Base-by-base conservation (phyloP, 371 early-diverging fungal species). In the Mucor mucedo region DNA sequence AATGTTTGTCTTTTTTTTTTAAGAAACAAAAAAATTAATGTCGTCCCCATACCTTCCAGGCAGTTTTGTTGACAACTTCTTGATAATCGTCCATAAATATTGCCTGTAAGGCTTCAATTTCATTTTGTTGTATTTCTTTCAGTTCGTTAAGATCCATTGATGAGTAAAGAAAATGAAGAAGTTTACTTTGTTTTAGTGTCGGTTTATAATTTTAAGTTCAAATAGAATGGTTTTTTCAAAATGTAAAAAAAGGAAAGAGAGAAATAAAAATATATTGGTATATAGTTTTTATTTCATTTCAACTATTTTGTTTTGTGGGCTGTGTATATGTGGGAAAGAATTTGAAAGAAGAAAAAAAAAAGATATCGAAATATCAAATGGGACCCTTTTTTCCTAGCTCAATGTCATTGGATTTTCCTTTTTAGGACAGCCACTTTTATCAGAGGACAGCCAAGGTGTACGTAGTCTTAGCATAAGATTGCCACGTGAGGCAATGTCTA, bases 81-180 rank as follows among this genome's bases (percentile, higher is more conserved):
- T 77, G 73, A 55, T 82, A 92, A 66, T 92, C 92, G 10, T 91
- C 91, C 90, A 89, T 89, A 67, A 84, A 87, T 33, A 83, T 83
- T 32, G 86, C 85, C 71, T 83, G 73, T 14, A 92, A 76, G 45
- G 90, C 92, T 68, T 87, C 90, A 16, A 92, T 78, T 76, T 92
- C 92, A 72, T 91, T 87, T 61, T 82, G 64, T 75, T 92, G 92
- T 27, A 87, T 82, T 76, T 91, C 90, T 58, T 81, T 66, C 35
- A 86, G 67, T 71, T 84, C 84, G 59, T 80, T 80, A 63, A 84
- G 75, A 71, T 82, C 80, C 66, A 79, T 68, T 29, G 10, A 9
- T 30, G 32, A 28, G 14, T 29, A 13, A 30, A 28, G 5, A 44
- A 5, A 41, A 2, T 27, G 7, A 28, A 27, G 21, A 6, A 28